These are phyloP conservation scores for Diplocarpon rosae DNA, from an alignment of 2,329 filamentous ascomycete species.

Conservation along the genomic window DNA sequence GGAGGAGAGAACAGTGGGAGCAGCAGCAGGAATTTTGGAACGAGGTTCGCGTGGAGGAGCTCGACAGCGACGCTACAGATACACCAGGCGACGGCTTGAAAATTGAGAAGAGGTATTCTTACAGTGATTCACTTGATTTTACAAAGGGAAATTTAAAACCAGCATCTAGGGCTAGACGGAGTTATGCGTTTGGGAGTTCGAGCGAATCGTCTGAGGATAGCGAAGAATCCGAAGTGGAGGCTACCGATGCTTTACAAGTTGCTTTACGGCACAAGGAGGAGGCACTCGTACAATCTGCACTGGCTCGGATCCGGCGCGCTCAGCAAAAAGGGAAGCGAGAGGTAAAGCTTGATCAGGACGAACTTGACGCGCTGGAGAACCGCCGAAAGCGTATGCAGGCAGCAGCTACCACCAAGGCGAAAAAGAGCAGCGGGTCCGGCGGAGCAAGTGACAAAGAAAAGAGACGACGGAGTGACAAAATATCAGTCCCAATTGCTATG, in stretches of 20 bases:
- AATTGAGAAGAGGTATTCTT: conserved; percentile 38
- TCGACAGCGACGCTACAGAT: conserved; percentile 48
- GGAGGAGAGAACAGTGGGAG: conserved; percentile 42
- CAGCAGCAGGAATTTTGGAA: conserved; percentile 39
- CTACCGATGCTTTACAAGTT: conserved; percentile 39
- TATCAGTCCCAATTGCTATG: conserved; percentile 22
- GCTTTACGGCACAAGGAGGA: conserved; percentile 59
- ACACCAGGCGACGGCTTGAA: conserved; percentile 42
- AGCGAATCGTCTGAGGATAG: conserved; percentile 28
- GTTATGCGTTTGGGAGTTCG: conserved; percentile 17
- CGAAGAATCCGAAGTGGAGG: conserved; percentile 40
- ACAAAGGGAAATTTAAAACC: conserved; percentile 47
- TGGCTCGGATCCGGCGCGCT: conserved; percentile 70
- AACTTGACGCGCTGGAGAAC: conserved; percentile 70
- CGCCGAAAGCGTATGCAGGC: conserved; percentile 44
- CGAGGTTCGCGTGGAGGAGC: conserved; percentile 49
- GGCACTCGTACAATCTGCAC: conserved; percentile 62
- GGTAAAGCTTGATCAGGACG: conserved; percentile 68
- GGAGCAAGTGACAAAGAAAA: conserved; percentile 22
- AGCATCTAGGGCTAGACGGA: conserved; percentile 17
- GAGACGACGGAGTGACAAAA: conserved; percentile 19
- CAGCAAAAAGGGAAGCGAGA: conserved; percentile 66
- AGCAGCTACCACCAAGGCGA: conserved; percentile 17
- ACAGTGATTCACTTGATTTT: conserved; percentile 49
- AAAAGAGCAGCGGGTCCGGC: conserved; percentile 18